phyloP scores from a whole-genome alignment of 2,329 filamentous ascomycete genomes.

The Periglandula ipomoeae region DNA sequence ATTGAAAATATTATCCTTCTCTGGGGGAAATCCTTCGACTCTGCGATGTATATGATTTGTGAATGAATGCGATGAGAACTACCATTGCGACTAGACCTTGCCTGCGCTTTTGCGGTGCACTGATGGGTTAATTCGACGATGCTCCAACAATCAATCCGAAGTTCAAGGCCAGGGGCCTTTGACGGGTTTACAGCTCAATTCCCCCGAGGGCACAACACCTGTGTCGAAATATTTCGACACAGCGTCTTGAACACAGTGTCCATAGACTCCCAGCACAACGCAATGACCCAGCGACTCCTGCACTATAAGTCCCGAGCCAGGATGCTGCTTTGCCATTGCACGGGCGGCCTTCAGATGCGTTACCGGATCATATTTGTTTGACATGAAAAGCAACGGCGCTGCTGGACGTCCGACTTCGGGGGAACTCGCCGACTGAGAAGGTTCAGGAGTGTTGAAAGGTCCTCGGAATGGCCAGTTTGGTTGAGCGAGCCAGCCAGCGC shows the following conservation, averaged over 20 bases:
- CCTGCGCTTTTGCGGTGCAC: no score
- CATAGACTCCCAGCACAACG: not conserved
- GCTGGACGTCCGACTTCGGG: not conserved
- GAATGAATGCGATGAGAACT: no score
- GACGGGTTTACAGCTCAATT: no score
- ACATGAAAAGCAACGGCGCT: not conserved
- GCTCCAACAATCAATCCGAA: no score
- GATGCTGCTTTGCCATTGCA: not conserved
- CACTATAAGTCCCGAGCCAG: not conserved
- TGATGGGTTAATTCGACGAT: no score
- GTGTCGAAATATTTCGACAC: not conserved
- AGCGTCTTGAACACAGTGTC: not conserved
- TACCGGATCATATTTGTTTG: not conserved
- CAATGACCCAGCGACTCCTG: not conserved
- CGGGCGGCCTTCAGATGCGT: not conserved
- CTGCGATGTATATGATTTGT: no score
- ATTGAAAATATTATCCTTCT: no score
- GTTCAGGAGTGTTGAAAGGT: not conserved
- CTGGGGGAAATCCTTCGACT: no score
- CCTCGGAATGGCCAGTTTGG: not conserved
- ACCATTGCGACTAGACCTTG: no score
- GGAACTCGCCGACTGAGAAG: not conserved
- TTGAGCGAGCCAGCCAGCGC: not conserved
- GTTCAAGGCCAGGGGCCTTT: no score
- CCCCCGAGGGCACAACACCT: not conserved